Conservation (phyloP, 2,329 filamentous ascomycete genomes). For the Gaeumannomyces tritici region DNA sequence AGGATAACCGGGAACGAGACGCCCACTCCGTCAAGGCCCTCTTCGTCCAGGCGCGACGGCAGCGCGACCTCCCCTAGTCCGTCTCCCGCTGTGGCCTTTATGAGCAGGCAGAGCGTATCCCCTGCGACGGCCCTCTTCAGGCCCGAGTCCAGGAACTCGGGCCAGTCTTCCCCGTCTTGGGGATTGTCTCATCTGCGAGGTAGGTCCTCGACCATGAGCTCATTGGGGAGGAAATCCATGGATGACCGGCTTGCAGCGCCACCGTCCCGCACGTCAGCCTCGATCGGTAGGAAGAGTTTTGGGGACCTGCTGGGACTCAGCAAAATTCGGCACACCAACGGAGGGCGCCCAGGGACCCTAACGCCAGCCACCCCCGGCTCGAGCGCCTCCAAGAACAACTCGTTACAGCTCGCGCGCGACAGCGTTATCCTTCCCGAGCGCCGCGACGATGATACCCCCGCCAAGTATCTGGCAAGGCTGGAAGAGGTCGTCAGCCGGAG, state of each 20-base stretch:
- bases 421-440: conserved; percentile 60
- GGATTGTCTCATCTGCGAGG: conserved; percentile 53
- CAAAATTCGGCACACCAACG: conserved; percentile 73
- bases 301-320: conserved; percentile 76
- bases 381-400: conserved; percentile 69
- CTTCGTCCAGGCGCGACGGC: conserved; percentile 13
- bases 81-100: conserved; percentile 21
- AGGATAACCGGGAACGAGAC: conserved; percentile 14
- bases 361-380: conserved; percentile 62
- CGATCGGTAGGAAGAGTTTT: conserved; percentile 87
- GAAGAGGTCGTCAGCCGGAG: conserved; percentile 74
- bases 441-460: conserved; percentile 80
- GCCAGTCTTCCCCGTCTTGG: conserved; percentile 60
- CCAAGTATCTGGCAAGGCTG: conserved; percentile 76
- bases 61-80: conserved; percentile 20
- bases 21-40: conserved; percentile 19
- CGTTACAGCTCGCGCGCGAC: conserved; percentile 67
- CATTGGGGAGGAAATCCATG: conserved; percentile 61
- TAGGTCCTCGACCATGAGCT: conserved; percentile 85
- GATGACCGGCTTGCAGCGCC: conserved; percentile 57
- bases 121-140: conserved; percentile 41
- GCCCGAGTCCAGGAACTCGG: conserved; percentile 38
- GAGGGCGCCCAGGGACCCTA: conserved; percentile 56
- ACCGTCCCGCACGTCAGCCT: conserved; percentile 70
- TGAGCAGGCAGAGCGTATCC: conserved; percentile 27